Conservation (phyloP, 1,284 basidiomycete genomes). For the Uromyces viciae-fabae region DNA sequence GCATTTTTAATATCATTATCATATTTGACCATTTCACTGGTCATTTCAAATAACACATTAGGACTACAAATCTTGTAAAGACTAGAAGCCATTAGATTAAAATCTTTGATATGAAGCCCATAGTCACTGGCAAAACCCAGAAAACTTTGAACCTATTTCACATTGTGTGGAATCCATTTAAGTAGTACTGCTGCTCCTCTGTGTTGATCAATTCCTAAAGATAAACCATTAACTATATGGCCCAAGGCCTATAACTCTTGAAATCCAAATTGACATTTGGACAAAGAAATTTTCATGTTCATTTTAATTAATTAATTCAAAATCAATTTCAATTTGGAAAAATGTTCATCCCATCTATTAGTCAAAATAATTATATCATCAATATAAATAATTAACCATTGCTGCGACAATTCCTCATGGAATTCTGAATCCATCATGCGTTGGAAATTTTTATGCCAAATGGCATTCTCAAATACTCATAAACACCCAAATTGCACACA, state of each 20-base stretch:
- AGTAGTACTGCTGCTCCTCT: neutral
- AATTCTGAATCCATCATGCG: conserved; percentile 12
- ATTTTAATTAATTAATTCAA: neutral
- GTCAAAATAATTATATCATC: conserved; percentile 25
- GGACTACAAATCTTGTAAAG: neutral
- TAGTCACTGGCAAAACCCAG: neutral
- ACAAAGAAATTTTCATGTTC: conserved; percentile 19
- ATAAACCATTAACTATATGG: neutral
- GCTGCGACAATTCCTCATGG: too few relatives aligned
- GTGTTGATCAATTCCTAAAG: neutral
- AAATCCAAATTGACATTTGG: conserved; percentile 24
- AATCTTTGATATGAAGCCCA: neutral
- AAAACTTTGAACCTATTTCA: neutral
- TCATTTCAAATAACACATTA: conserved; percentile 24
- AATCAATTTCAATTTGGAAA: neutral
- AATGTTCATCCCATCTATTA: neutral
- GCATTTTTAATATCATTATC: neutral
- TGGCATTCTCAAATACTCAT: conserved; percentile 25
- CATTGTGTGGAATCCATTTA: neutral
- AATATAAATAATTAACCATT: neutral
- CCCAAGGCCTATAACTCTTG: too few relatives aligned
- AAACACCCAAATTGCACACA: neutral
- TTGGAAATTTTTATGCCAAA: conserved; percentile 24
- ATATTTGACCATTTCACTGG: neutral
- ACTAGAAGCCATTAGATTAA: neutral